phyloP scores from a whole-genome alignment of 2,329 filamentous ascomycete species.

The Sclerotinia glacialis region DNA sequence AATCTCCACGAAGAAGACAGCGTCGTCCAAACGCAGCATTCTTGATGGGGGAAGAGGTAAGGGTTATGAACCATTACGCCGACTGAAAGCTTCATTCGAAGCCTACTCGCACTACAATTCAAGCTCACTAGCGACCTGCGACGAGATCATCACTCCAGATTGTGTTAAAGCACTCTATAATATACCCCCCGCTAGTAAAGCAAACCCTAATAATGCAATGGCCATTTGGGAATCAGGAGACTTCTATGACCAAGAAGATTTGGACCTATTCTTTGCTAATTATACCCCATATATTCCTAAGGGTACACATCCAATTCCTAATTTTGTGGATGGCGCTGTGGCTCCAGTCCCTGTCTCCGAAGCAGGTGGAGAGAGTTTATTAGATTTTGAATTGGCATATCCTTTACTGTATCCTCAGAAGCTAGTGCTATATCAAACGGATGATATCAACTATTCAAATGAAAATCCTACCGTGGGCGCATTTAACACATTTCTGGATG shows the following conservation, averaged over 20 bases:
- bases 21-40: slow-evolving; percentile 9
- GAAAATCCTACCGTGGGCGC: slow-evolving; percentile 8
- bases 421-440: slow-evolving; percentile 46
- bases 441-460: slow-evolving; percentile 31
- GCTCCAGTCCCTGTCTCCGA: slow-evolving; percentile 26
- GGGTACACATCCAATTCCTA: slow-evolving; percentile 37
- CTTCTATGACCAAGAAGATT: slow-evolving; percentile 25
- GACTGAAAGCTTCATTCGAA: background rate
- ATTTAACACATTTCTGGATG: slow-evolving; percentile 23
- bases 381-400: slow-evolving; percentile 48
- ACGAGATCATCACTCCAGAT: slow-evolving; percentile 53
- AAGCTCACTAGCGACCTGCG: slow-evolving; percentile 43
- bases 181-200: slow-evolving; percentile 43
- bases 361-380: slow-evolving; percentile 17
- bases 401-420: slow-evolving; percentile 51
- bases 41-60: background rate
- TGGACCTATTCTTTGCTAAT: slow-evolving; percentile 48
- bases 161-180: slow-evolving; percentile 55
- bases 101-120: slow-evolving; percentile 10
- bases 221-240: slow-evolving; percentile 55
- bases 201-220: slow-evolving; percentile 46
- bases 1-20: slow-evolving; percentile 45
- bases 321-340: slow-evolving; percentile 39
- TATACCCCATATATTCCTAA: slow-evolving; percentile 42
- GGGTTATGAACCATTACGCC: slow-evolving; percentile 4